Percentiles rank a stretch among this genome's conserved stretches.
Conservation (phyloP, 2,329 filamentous ascomycete species). For the Aspergillus ruber region DNA sequence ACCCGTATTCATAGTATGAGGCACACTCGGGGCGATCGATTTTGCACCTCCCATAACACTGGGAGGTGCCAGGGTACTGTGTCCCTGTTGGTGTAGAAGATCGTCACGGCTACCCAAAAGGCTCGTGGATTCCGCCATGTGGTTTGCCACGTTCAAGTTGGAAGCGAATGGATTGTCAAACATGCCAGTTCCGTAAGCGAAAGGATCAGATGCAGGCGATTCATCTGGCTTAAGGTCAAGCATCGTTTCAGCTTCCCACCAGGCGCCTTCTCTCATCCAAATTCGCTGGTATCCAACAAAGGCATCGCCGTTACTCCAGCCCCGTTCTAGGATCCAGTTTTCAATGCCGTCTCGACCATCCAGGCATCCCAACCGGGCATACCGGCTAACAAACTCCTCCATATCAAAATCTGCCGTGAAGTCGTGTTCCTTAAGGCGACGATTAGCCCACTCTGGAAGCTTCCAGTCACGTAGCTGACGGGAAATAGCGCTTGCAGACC, state of each 20-base stretch:
- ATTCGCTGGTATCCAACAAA: constrained; percentile 84
- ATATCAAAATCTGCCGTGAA: constrained; percentile 96
- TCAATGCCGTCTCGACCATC: constrained; percentile 90
- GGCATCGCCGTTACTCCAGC: constrained; percentile 97
- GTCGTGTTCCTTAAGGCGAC: constrained; percentile 81
- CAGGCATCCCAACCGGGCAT: constrained; percentile 74
- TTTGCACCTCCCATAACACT: constrained; percentile 49
- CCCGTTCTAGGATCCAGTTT: constrained; percentile 86
- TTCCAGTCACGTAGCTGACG: constrained; percentile 90
- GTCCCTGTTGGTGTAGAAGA: constrained; percentile 46
- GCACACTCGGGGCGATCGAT: constrained; percentile 42
- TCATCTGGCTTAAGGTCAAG: constrained; percentile 74
- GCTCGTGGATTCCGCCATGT: constrained; percentile 53
- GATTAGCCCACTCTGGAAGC: constrained; percentile 92
- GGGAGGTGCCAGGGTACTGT: constrained; percentile 41
- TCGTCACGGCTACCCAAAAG: constrained; percentile 67
- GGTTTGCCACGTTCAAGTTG: constrained; percentile 45
- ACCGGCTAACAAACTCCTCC: constrained; percentile 83
- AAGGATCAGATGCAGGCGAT: constrained; percentile 33
- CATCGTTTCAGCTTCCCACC: constrained; percentile 98
- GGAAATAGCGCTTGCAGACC: constrained; percentile 90
- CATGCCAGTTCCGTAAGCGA: constrained; percentile 50
- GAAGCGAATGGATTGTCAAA: constrained; percentile 69
- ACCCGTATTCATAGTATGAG: constrained; percentile 52
- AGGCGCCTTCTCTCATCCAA: constrained; percentile 89